Evolutionary conservation across 2,329 filamentous ascomycete species (phyloP).

Genomic region (Penicillium sp.): DNA sequence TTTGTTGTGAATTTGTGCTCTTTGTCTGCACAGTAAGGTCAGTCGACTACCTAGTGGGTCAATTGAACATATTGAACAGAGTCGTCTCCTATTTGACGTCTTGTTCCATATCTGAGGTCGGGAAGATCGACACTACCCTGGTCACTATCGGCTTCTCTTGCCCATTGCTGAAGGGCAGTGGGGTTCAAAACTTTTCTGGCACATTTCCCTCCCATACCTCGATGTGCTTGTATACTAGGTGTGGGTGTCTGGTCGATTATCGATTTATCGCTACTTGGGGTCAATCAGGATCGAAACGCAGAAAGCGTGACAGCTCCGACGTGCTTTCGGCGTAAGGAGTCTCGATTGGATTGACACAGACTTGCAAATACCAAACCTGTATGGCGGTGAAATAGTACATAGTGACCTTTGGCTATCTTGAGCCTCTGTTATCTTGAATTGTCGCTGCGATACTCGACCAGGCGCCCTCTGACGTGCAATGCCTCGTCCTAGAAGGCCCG

Average conservation of each 20-base stretch:
- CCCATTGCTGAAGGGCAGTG: slow-evolving; percentile 18
- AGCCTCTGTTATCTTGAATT: slow-evolving; percentile 17
- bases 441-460: slow-evolving; percentile 16
- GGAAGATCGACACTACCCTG: slow-evolving; percentile 7
- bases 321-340: slow-evolving; percentile 13
- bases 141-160: slow-evolving; percentile 4
- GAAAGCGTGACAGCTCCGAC: slow-evolving; percentile 22
- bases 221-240: slow-evolving; percentile 38
- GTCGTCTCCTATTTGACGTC: neutral
- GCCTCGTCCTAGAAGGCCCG: slow-evolving; percentile 66
- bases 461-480: slow-evolving; percentile 39
- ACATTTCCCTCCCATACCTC: slow-evolving; percentile 33
- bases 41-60: neutral
- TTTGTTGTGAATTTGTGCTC: neutral
- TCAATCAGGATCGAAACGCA: slow-evolving; percentile 30
- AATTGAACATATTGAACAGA: neutral
- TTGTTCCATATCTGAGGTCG: neutral
- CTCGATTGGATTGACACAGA: neutral
- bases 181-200: slow-evolving; percentile 11
- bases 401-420: slow-evolving; percentile 21
- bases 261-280: slow-evolving; percentile 38
- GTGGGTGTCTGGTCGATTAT: slow-evolving; percentile 39
- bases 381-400: slow-evolving; percentile 28
- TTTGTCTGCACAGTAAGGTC: neutral
- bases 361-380: slow-evolving; percentile 10